Evolutionary conservation across 208 protist species (phyloP).

Genomic region (Crithidia brevicula): DNA sequence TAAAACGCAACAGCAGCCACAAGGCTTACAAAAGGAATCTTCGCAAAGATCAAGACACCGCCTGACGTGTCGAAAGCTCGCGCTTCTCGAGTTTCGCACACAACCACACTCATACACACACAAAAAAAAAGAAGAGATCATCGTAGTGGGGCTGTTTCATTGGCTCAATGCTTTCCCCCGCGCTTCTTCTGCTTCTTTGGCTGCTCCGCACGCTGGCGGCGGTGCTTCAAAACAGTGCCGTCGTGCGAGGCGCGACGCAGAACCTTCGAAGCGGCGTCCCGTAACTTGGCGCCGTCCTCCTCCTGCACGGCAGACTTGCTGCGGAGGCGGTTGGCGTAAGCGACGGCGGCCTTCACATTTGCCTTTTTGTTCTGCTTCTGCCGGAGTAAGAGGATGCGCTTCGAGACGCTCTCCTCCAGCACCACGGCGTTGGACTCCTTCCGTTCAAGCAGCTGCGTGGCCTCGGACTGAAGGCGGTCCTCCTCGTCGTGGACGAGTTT

Average conservation of each 20-base stretch:
- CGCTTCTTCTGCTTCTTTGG: slow-evolving; percentile 37
- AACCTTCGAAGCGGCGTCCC: slow-evolving; percentile 43
- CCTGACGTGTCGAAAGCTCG: too few species aligned
- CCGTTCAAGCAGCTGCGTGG: slow-evolving; percentile 37
- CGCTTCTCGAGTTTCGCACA: too few species aligned
- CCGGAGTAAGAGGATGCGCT: slow-evolving; percentile 70
- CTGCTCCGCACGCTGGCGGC: slow-evolving; percentile 42
- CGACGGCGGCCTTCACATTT: slow-evolving; percentile 73
- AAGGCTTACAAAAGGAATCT: too few species aligned
- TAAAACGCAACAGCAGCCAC: too few species aligned
- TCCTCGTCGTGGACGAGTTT: slow-evolving; percentile 69
- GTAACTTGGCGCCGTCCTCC: slow-evolving; percentile 43
- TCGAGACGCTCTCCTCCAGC: slow-evolving; percentile 73
- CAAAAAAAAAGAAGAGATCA: background rate
- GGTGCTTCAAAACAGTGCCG: slow-evolving; percentile 31
- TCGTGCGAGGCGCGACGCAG: slow-evolving; percentile 41
- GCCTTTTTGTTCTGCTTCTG: slow-evolving; percentile 67
- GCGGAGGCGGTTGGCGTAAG: slow-evolving; percentile 53
- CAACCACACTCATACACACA: background rate
- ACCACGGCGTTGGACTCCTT: slow-evolving; percentile 46
- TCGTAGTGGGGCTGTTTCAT: background rate
- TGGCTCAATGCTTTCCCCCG: slow-evolving; percentile 20
- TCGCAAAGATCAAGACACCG: too few species aligned
- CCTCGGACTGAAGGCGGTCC: slow-evolving; percentile 56
- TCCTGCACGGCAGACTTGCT: slow-evolving; percentile 31